phyloP scores from a whole-genome alignment of 371 early-diverging fungal genomes.

The Mucor circinelloides region DNA sequence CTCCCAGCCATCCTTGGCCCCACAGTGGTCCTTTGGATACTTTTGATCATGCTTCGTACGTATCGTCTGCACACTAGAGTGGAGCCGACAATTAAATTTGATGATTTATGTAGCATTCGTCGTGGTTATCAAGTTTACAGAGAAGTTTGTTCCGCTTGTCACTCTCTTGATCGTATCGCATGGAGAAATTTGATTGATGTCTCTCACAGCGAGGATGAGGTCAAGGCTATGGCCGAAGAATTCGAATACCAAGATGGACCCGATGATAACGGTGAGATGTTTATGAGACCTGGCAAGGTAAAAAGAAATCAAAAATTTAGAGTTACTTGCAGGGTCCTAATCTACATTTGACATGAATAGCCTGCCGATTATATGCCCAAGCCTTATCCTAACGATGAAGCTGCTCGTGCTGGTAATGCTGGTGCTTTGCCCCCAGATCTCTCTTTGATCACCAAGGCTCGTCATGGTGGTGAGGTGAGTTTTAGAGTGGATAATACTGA shows the following conservation, averaged over 20 bases:
- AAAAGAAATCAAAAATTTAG: neutral
- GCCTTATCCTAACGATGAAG: conserved; percentile 96
- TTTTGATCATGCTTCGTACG: conserved; percentile 91
- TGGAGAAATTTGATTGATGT: conserved; percentile 96
- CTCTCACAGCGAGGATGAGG: conserved; percentile 91
- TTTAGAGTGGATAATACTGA: neutral
- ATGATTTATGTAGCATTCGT: conserved; percentile 69
- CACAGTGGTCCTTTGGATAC: conserved; percentile 80
- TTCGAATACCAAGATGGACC: conserved; percentile 95
- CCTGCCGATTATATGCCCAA: conserved; percentile 90
- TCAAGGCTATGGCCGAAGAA: conserved; percentile 94
- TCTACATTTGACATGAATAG: conserved; percentile 24
- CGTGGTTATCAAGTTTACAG: conserved; percentile 99
- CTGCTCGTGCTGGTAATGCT: conserved; percentile 95
- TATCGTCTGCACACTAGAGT: neutral
- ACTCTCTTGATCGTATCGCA: conserved; percentile 91
- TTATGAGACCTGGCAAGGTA: conserved; percentile 94
- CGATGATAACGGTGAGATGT: conserved; percentile 92
- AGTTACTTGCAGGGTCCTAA: neutral
- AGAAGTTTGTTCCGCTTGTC: conserved; percentile 97
- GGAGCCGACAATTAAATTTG: neutral
- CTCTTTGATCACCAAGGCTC: conserved; percentile 93
- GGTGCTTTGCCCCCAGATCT: conserved; percentile 98
- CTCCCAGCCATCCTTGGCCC: conserved; percentile 89
- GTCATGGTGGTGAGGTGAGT: conserved; percentile 89